phyloP scores from a whole-genome alignment of 2,329 filamentous ascomycete species.

The Xylariaceae sp. region DNA sequence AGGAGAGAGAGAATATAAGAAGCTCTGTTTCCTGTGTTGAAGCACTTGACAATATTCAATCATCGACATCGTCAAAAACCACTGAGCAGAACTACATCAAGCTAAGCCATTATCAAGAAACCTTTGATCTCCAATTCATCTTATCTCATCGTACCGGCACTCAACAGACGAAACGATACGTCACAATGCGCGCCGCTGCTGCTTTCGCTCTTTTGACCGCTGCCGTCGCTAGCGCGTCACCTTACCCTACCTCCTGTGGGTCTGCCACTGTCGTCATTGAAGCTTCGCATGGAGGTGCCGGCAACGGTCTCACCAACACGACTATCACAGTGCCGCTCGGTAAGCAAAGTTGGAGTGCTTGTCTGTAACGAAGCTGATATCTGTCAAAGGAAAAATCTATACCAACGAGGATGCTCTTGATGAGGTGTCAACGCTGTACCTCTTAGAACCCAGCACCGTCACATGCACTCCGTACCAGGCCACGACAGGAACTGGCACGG shows the following conservation, averaged over 20 bases:
- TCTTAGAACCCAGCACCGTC: slow-evolving; percentile 13
- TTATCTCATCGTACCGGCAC: too few relatives aligned
- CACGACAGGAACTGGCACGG: slow-evolving; percentile 11
- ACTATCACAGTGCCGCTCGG: slow-evolving; percentile 17
- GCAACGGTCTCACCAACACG: slow-evolving; percentile 17
- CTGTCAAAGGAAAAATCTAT: slow-evolving; percentile 7
- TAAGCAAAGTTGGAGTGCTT: too few relatives aligned
- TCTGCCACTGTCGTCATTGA: slow-evolving; percentile 16
- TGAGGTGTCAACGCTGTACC: slow-evolving; percentile 24
- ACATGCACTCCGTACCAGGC: slow-evolving; percentile 21
- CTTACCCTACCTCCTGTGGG: not conserved
- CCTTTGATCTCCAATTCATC: too few relatives aligned
- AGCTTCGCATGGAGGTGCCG: slow-evolving; percentile 13
- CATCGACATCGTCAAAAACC: too few relatives aligned
- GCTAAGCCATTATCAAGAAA: too few relatives aligned
- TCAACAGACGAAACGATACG: not conserved
- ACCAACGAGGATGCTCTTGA: slow-evolving; percentile 7
- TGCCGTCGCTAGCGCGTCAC: slow-evolving; percentile 14
- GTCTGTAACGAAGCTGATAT: too few relatives aligned
- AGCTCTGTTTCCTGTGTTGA: too few relatives aligned
- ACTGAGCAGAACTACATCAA: too few relatives aligned
- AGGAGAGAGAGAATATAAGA: too few relatives aligned
- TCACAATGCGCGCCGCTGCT: slow-evolving; percentile 8
- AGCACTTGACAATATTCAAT: too few relatives aligned
- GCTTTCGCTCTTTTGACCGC: slow-evolving; percentile 14